These are phyloP conservation scores for Podaxis pistillaris DNA, from an alignment of 768 basidiomycete genomes.

Conservation along the genomic window DNA sequence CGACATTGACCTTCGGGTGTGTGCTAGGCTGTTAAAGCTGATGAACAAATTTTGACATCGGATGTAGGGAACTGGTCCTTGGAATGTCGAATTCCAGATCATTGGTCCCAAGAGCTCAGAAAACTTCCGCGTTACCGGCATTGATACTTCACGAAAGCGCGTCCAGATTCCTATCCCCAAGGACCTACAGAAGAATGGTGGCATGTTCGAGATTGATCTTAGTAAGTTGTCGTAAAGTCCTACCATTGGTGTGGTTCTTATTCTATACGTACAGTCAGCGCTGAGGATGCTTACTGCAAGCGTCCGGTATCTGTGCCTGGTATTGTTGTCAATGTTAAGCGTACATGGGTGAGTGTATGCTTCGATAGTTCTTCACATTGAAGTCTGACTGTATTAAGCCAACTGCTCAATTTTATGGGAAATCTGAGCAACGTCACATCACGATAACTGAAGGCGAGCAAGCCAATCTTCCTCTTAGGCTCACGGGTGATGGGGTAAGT, in stretches of 20 bases:
- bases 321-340: conserved; percentile 79
- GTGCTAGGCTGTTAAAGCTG: conserved; percentile 18
- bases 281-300: conserved; percentile 89
- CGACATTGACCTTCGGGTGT: conserved; percentile 77
- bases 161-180: conserved; percentile 69
- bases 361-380: neutral
- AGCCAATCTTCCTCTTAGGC: conserved; percentile 72
- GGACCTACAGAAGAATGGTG: conserved; percentile 63
- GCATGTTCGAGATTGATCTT: conserved; percentile 76
- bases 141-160: conserved; percentile 52
- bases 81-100: conserved; percentile 82
- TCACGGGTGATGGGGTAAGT: conserved; percentile 89
- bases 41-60: neutral
- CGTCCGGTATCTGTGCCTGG: conserved; percentile 74
- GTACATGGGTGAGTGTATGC: conserved; percentile 58
- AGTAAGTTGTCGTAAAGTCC: conserved; percentile 38
- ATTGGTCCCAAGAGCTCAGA: conserved; percentile 72
- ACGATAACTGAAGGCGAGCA: conserved; percentile 74
- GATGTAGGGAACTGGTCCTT: conserved; percentile 81
- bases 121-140: conserved; percentile 50
- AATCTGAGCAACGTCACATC: conserved; percentile 50
- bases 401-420: conserved; percentile 83
- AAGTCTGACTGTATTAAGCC: conserved; percentile 46
- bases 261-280: conserved; percentile 52
- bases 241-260: conserved; percentile 14